Evolutionary conservation across 257 asterid species (phyloP), one percentile per base, ranked within the genome.

Genomic region (Ehretia macrophylla): DNA sequence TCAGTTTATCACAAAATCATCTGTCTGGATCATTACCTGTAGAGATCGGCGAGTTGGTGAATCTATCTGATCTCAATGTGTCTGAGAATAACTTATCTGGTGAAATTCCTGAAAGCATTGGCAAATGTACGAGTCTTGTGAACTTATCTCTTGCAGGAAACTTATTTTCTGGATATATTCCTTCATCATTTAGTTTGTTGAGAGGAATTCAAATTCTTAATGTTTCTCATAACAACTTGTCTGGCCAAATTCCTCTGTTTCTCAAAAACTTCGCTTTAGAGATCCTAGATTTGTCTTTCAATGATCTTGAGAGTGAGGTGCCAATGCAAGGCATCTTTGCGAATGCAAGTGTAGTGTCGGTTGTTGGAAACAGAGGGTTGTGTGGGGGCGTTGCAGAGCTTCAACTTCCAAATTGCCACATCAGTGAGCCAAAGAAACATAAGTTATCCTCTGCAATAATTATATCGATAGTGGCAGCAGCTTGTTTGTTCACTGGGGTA

Each of bases 41-140:
- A 47, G 75, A 73, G 27, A 62, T 74, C 23, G 69, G 69, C 53
- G 32, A n/a, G 12, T 37, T 74, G 54, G 59, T 10, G 14, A 62
- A 65, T 61, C 65, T 75, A n/a, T 49, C 13, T 5, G 44, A 21
- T 16, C 18, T 76, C 9, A 67, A 64, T 18, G 39, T 76, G 14
- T 76, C 81, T 1, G 13, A 71, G 10, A 75, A 75, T 19, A 38
- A 52, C 11, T 42, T 75, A 22, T 68, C 62, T 0, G 78, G 75
- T 19, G 6, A n/a, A 16, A 23, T 74, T 35, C 79, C 79, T 4
- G 27, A 32, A 55, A 56, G 59, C 18, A 35, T 74, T 40, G 60
- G 65, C 8, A 65, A 60, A 4, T 65, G 71, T 8, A 13, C 13
- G 4, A 56, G 52, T 11, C 44, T 74, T 38, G 47, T 39, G 22